These are phyloP conservation scores for Paramyrothecium sp. DNA, from an alignment of 2,329 filamentous ascomycete genomes.

Conservation along the genomic window DNA sequence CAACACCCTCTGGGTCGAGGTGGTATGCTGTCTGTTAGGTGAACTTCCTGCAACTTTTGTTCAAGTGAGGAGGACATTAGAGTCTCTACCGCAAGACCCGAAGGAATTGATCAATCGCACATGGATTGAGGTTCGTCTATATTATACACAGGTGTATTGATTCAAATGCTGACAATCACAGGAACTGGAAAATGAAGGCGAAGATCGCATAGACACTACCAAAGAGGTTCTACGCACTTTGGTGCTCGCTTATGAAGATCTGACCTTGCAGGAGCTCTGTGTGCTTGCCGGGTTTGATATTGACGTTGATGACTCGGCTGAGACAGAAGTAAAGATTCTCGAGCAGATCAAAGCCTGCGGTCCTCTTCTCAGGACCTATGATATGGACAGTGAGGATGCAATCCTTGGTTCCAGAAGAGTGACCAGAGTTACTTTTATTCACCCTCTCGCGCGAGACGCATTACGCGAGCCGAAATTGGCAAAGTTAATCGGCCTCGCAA, in stretches of 20 bases:
- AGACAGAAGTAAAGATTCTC: slow-evolving; percentile 7
- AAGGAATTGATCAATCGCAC: no score
- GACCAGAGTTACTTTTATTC: slow-evolving; percentile 10
- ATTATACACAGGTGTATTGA: no score
- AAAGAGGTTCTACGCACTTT: slow-evolving; percentile 12
- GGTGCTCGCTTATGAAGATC: slow-evolving; percentile 8
- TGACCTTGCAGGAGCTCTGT: slow-evolving; percentile 7
- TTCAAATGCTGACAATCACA: no score
- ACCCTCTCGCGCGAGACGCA: slow-evolving; percentile 6
- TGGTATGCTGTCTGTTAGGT: neutral
- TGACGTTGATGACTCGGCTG: slow-evolving; percentile 1
- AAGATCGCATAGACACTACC: slow-evolving; percentile 5
- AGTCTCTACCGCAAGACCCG: slow-evolving; percentile 7
- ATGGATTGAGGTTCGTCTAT: no score
- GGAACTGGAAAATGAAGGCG: slow-evolving; percentile 6
- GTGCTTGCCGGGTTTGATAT: slow-evolving; percentile 4
- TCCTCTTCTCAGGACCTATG: slow-evolving; percentile 6
- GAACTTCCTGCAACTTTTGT: neutral
- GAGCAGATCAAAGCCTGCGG: slow-evolving; percentile 8
- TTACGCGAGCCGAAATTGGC: slow-evolving; percentile 5
- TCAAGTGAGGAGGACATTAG: neutral
- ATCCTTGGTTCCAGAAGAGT: no score
- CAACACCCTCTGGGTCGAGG: neutral
- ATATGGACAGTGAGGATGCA: no score
- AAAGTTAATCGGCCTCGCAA: slow-evolving; percentile 5